These are phyloP conservation scores for Ophidiomyces ophidiicola DNA, from an alignment of 2,329 filamentous ascomycete species.

Conservation along the genomic window DNA sequence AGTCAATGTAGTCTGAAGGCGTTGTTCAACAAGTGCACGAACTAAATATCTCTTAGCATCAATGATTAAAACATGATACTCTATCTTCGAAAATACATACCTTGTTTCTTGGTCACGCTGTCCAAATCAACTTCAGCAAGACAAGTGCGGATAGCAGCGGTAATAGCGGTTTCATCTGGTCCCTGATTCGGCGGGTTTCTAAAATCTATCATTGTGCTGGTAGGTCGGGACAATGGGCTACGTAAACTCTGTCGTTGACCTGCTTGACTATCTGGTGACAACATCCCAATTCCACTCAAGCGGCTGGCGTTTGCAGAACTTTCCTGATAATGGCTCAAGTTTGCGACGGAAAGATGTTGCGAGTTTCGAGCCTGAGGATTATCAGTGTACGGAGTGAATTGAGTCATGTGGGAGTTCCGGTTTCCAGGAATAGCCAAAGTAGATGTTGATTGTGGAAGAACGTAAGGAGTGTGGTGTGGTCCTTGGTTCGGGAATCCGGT, in stretches of 20 bases:
- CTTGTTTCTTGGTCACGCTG: constrained; percentile 95
- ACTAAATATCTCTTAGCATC: constrained; percentile 33
- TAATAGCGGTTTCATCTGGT: constrained; percentile 66
- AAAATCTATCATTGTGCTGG: constrained; percentile 47
- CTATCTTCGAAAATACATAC: constrained; percentile 27
- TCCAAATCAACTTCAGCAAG: constrained; percentile 84
- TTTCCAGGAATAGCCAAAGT: constrained; percentile 41
- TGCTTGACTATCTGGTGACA: constrained; percentile 35
- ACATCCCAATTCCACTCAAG: constrained; percentile 33
- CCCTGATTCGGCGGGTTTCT: constrained; percentile 43
- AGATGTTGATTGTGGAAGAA: constrained; percentile 71
- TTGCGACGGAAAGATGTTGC: constrained; percentile 50
- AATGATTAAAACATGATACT: not conserved
- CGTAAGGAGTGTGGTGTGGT: constrained; percentile 49
- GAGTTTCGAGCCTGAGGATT: constrained; percentile 38
- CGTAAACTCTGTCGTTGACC: constrained; percentile 30
- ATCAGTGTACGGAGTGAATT: constrained; percentile 51
- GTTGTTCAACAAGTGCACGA: constrained; percentile 79
- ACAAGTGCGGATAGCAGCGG: constrained; percentile 72
- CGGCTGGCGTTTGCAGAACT: constrained; percentile 34
- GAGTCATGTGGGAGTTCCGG: constrained; percentile 60
- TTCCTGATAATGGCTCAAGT: constrained; percentile 38
- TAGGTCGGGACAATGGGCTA: constrained; percentile 44
- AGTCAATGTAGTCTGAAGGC: constrained; percentile 74
- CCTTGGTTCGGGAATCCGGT: constrained; percentile 62